Percentiles rank a stretch among this genome's conserved stretches.
Evolutionary conservation across 345 rosid genomes (phyloP).

Genomic region (Erysimum cheiranthoides): DNA sequence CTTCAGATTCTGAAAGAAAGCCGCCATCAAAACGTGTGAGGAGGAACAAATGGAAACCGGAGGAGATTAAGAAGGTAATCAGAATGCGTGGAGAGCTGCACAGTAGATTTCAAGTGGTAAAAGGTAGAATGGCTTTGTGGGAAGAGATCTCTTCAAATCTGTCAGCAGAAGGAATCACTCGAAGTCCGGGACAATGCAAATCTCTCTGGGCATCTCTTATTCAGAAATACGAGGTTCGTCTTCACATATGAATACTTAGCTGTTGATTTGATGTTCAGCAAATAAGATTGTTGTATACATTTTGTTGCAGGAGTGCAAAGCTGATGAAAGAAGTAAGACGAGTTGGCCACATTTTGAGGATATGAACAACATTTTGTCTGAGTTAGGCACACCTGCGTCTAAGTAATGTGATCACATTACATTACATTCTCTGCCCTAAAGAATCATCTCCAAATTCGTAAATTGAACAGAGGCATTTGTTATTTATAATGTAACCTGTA

Average conservation of each 20-base stretch:
- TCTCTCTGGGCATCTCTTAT: constrained; percentile 87
- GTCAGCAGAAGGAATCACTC: constrained; percentile 60
- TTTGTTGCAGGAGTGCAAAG: constrained; percentile 69
- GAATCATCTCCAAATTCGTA: constrained; percentile 17
- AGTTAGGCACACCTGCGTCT: constrained; percentile 46
- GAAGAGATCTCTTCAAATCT: constrained; percentile 77
- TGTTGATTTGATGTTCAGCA: neutral
- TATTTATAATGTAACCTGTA: constrained; percentile 24
- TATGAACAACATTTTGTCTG: constrained; percentile 65
- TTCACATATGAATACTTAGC: neutral
- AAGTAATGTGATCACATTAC: constrained; percentile 19
- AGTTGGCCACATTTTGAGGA: constrained; percentile 85
- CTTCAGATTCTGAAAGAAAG: constrained; percentile 50
- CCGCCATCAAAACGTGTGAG: constrained; percentile 56
- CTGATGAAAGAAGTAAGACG: constrained; percentile 47
- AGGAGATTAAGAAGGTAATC: constrained; percentile 80
- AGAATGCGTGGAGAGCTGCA: constrained; percentile 71
- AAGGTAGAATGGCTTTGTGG: constrained; percentile 97
- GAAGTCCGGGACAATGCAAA: constrained; percentile 91
- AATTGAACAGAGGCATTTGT: constrained; percentile 24
- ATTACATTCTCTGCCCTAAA: neutral
- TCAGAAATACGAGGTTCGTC: constrained; percentile 82
- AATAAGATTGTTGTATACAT: neutral
- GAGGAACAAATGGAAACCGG: constrained; percentile 88
- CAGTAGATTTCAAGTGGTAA: constrained; percentile 71